Evolutionary conservation across 768 basidiomycete genomes (phyloP), one percentile per base, ranked within the genome.

Genomic region (Phallus indusiatus): DNA sequence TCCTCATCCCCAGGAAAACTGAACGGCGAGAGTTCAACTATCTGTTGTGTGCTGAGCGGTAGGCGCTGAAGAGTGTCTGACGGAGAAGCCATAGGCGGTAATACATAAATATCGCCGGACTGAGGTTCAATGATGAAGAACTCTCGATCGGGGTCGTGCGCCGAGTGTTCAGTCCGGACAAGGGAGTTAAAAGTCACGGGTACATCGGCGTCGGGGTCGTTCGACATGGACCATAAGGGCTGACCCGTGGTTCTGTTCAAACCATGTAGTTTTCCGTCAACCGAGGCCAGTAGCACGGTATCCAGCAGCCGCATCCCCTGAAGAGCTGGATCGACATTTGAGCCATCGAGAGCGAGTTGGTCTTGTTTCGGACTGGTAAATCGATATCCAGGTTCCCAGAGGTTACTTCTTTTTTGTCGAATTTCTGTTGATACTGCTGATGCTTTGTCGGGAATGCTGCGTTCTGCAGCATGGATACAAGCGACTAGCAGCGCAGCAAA

Each of bases 201-300:
- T 66, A 53, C 66, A 24, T 76, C 68, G 28, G 37, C 54, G 20
- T 58, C 36, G 16, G 84, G 80, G 8, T 70, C 70, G 46, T 69
- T 72, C 34, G 85, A 80, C 84, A 94, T 88, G 36, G 91, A 92
- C 95, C 95, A 99, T 0, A 94, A 75, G 9, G 81, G 76, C 16
- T 80, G 79, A 0, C 95, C 95, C 0, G 86, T 86, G 0, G 86
- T 85, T 61, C 95, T 77, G 67, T 95, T 93, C 63, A 98, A 77
- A 0, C 93, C 96, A 75, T 97, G 94, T 35, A 99, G 85, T 60
- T 85, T 91, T 22, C 95, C 95, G 72, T 98, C 94, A 24, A 99
- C 85, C 7, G 93, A 93, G 1, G 94, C 90, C 11, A 95, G 81
- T 17, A 99, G 81, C 24, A 96, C 88, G 56, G 90, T 80, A 66